Evolutionary conservation across 2,329 filamentous ascomycete genomes (phyloP), one percentile per base, ranked within the genome.

Genomic region (Microdochium bolleyi): DNA sequence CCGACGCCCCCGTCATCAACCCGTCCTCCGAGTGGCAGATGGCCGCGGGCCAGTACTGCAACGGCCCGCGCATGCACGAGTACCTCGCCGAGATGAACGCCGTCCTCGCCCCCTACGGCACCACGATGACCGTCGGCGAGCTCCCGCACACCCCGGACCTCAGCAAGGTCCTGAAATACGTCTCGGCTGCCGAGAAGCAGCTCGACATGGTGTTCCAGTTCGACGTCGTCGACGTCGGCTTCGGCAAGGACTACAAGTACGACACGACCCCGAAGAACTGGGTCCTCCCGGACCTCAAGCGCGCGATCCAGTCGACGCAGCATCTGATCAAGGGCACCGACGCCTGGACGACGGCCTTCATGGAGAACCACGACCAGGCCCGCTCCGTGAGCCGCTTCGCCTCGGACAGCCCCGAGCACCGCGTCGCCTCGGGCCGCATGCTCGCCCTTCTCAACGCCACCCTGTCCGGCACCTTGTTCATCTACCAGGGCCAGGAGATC

Each of bases 281-380:
- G 49, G 25, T 22, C 13, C 49, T 53, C 3, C 50, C 50, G 2
- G 44, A 48, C 13, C 32, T 55, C 19, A 54, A 55, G 48, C 49
- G 44, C 24, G 48, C 46, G n/a, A 32, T 53, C 22, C 24, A 49
- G n/a, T 49, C 27, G 30, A 49, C 49, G 16, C 54, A 55, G 32
- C 25, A 27, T 34, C 32, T 9, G 38, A 16, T 22, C 2, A 1
- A 72, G 25, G 75, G 73, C 25, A 78, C 72, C 1, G 79, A 82
- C 51, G 75, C 72, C 5, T 83, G 80, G 80, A 80, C 77, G 0
- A 82, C 81, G 0, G 71, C 76, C 0, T 87, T 84, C 60, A 72
- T 79, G 52, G 83, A 86, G 60, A 85, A 85, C 58, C 83, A 86
- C 62, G 83, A 86, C 61, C 76, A 82, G 53, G 74, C 75, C 2